Base-by-base conservation (phyloP, 2,329 filamentous ascomycete species). In the Aureobasidium mangrovei region DNA sequence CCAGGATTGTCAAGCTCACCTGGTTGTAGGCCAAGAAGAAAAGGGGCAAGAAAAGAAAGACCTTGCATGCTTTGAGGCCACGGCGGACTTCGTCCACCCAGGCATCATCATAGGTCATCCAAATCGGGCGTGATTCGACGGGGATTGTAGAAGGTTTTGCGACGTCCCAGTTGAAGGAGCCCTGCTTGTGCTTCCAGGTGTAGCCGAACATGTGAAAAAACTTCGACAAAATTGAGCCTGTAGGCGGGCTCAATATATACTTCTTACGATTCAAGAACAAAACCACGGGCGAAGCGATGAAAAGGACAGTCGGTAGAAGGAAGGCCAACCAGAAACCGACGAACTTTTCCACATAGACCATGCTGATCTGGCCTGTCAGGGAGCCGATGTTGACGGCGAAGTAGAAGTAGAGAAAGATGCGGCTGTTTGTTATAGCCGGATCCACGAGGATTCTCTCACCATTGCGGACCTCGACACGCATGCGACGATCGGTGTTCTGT, bases 41-140 rank as follows among this genome's bases (percentile, higher is more conserved):
- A 4, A 76, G 66, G 0, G 73, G 73, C 52, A 72, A 70, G 63
- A 72, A 75, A 41, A 70, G 59, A 56, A 88, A 88, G 55, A 88
- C 84, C 62, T 83, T 82, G 74, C 85, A 89, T 18, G 85, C 85
- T 65, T 75, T 65, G 42, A 83, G 67, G 12, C 79, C 79, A 47
- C 83, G 81, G 69, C 84, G 84, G 46, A 89, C 73, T 64, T 89
- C 84, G 4, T 86, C 83, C 39, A 89, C 86, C 86, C 86, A 91
- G 51, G 81, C 80, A 61, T 91, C 88, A 58, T 91, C 86, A 61
- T 89, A 90, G 0, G 83, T 59, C 84, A 91, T 90, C 85, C 85
- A 91, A 0, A 54, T 39, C 0, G 86, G 86, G 53, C 82, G 82
- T 59, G 75, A 66, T 1, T 67, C 68, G 12, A 38, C 12, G n/a